Evolutionary conservation across 2,329 filamentous ascomycete genomes (phyloP).

Genomic region (Stachybotrys echinatus): DNA sequence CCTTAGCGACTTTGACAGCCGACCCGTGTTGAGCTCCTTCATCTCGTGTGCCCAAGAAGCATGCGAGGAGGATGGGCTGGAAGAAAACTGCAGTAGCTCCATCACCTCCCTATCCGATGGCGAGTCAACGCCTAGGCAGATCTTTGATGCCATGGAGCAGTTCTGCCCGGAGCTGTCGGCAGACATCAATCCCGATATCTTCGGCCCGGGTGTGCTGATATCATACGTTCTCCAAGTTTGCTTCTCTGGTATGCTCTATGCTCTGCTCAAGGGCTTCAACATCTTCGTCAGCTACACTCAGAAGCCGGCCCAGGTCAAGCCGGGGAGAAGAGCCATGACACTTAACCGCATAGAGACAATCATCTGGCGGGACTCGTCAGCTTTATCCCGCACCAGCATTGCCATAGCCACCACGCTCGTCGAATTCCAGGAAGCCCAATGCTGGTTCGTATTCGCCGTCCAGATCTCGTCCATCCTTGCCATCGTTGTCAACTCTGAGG

Average conservation of each 20-base stretch:
- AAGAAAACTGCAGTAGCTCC: conserved; percentile 20
- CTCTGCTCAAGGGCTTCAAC: conserved; percentile 28
- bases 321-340: conserved; percentile 11
- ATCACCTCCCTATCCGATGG: conserved; percentile 18
- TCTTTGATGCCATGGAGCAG: conserved; percentile 26
- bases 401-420: conserved; percentile 34
- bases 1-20: conserved; percentile 22
- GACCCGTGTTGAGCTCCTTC: conserved; percentile 23
- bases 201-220: conserved; percentile 32
- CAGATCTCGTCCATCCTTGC: conserved; percentile 34
- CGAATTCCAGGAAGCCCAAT: conserved; percentile 33
- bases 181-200: conserved; percentile 33
- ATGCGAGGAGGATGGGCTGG: conserved; percentile 26
- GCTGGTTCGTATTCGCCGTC: conserved; percentile 33
- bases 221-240: conserved; percentile 32
- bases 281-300: conserved; percentile 27
- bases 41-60: conserved; percentile 27
- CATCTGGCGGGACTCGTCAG: conserved; percentile 30
- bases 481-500: conserved; percentile 33
- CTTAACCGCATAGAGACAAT: conserved; percentile 28
- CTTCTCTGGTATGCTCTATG: conserved; percentile 26
- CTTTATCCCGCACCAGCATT: conserved; percentile 29
- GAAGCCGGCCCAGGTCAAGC: conserved; percentile 12
- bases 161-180: conserved; percentile 30
- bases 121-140: conserved; percentile 18